phyloP scores from a whole-genome alignment of 805 yeast species.

The Candida argentea region DNA sequence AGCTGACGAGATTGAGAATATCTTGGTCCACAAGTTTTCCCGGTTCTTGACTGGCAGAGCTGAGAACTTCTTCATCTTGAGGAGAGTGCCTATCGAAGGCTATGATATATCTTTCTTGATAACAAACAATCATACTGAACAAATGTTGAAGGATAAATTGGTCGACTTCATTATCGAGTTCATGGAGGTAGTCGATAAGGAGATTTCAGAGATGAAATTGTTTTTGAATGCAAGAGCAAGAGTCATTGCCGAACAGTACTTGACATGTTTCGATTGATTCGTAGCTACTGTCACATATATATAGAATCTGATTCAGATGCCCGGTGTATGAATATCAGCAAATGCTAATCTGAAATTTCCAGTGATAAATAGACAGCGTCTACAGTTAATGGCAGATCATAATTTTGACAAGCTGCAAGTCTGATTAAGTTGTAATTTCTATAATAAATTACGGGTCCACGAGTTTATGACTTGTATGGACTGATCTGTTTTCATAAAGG shows the following conservation, averaged over 20 bases:
- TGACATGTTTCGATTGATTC: conserved; percentile 77
- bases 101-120: conserved; percentile 89
- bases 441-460: no score
- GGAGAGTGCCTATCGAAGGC: conserved; percentile 84
- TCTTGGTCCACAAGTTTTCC: conserved; percentile 89
- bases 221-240: conserved; percentile 96
- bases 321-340: no score
- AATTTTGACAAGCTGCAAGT: no score
- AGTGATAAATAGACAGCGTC: no score
- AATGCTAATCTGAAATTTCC: no score
- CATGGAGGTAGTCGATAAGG: conserved; percentile 98
- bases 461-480: no score
- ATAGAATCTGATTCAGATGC: no score
- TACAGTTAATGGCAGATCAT: no score
- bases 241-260: conserved; percentile 92
- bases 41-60: conserved; percentile 93
- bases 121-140: conserved; percentile 91
- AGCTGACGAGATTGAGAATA: conserved; percentile 94
- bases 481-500: no score
- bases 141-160: conserved; percentile 88
- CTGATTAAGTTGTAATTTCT: no score
- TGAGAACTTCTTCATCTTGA: conserved; percentile 81
- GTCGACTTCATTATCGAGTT: conserved; percentile 96
- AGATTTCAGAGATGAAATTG: conserved; percentile 95
- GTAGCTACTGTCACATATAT: no score